These are phyloP conservation scores for Cicer arietinum DNA, from an alignment of 306 rosid genomes.

Conservation along the genomic window DNA sequence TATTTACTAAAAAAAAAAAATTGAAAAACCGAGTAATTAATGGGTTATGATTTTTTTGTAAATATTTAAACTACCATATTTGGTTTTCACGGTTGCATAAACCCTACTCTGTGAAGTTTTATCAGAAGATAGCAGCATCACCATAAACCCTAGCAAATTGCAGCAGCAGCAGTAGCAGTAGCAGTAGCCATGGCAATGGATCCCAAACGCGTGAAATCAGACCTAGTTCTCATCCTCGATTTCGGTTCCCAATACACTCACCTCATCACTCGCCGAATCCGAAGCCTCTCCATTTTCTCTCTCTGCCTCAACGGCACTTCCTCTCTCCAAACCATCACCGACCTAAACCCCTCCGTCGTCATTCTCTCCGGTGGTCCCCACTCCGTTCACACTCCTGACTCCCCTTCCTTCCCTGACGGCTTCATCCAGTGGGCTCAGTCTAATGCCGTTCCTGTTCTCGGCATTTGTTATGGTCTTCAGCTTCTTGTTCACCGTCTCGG, in stretches of 20 bases:
- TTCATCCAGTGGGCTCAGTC: conserved; percentile 80
- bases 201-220: conserved; percentile 64
- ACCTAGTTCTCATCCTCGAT: conserved; percentile 81
- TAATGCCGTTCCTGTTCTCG: conserved; percentile 68
- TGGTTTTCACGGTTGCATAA: too few relatives aligned
- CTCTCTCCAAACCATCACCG: conserved; percentile 65
- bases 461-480: conserved; percentile 94
- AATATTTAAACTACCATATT: too few relatives aligned
- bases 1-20: too few relatives aligned
- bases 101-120: too few relatives aligned
- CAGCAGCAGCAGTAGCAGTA: not conserved
- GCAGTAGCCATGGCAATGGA: conserved; percentile 49
- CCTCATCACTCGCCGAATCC: conserved; percentile 94
- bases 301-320: conserved; percentile 90
- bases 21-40: too few relatives aligned
- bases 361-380: conserved; percentile 98
- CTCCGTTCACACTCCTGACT: conserved; percentile 79
- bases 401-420: conserved; percentile 78
- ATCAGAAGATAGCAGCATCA: too few relatives aligned
- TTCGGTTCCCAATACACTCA: conserved; percentile 96
- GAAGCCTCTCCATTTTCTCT: conserved; percentile 82
- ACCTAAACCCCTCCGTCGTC: conserved; percentile 74
- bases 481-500: conserved; percentile 85
- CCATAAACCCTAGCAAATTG: too few relatives aligned
- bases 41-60: too few relatives aligned